Base-by-base conservation (phyloP, 805 yeast genomes). In the Sungouiella blattae region DNA sequence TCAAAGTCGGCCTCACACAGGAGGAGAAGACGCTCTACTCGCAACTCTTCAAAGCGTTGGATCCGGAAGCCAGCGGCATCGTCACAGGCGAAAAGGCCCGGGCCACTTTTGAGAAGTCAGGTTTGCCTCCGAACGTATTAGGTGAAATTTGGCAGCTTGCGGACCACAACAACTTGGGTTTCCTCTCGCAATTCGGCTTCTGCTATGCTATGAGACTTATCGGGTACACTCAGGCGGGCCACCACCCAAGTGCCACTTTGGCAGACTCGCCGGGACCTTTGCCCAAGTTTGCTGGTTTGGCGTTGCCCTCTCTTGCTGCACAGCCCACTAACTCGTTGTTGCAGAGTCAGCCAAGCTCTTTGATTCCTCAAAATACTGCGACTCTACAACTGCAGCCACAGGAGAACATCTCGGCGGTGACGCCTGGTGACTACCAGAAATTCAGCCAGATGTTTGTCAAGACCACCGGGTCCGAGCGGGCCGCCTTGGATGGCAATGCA, bases 81-180 rank as follows among this genome's bases (percentile, higher is more conserved):
- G 83, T 91, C 39, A 84, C 96, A 3, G 98, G 98, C 23, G 89
- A 83, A 25, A 78, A 81, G 26, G 86, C 95, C 9, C 77, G 93
- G 46, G 72, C 87, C 9, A 69, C 94, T 5, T 79, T 93, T 44
- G 95, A 88, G 50, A 84, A 83, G 40, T 80, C 94, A 3, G 94
- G 95, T 1, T 70, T 93, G 31, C 80, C 93, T 5, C 82, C 94
- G 3, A 69, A 80, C 12, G 64, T 75, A 20, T 69, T 93, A 23
- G 95, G 96, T 7, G 93, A 88, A 60, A 81, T 93, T 44, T 93
- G 98, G 98, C 89, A 85, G 58, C 57, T 84, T 23, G 88, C 96
- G n/a, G 99, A 93, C 62, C 74, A 77, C n/a, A 80, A 78, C 40
- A 87, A 87, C 63, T 72, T 79, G 44, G 99, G 99, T 0, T 84